Base-by-base conservation (phyloP, 208 protist species). In the Leptomonas pyrrhocoris region DNA sequence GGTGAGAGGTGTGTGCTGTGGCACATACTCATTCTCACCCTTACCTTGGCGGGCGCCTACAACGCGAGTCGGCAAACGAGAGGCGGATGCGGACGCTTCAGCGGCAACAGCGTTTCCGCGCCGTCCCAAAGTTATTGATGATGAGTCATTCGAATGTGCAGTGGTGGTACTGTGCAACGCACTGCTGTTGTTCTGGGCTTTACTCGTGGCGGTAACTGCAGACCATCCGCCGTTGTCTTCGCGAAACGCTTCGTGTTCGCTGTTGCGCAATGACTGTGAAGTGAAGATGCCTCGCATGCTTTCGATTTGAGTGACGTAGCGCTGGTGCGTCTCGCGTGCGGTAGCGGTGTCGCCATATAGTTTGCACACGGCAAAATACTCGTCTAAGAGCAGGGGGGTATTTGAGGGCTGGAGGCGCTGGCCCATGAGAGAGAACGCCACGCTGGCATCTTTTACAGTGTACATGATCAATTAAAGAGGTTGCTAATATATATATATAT, bases 361-460 rank as follows among this genome's bases (percentile, higher is more conserved):
- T 15, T 63, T 56, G 56, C 74, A 84, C 2, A 80, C 62, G 28
- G 27, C 19, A 40, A 84, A 83, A 68, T 83, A 84, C 58, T 84
- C 79, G 18, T 58, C 36, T n/a, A 88, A 63, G 4, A 88, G 71
- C 3, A 49, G 36, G 0, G 73, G 34, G 18, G 72, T 74, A 36
- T 84, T 81, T 0, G 75, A 77, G 2, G 73, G 75, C 54, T 80
- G 73, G 21, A 80, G 57, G 16, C 74, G 72, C 53, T 76, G 69
- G 6, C 66, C 43, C 56, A 79, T 62, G 21, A 78, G 46, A n/a
- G 72, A 60, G 58, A 71, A 68, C 30, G 83, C 73, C 68, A 79
- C 51, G 23, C 53, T 81, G 9, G 72, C 71, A 28, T 81, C 81
- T 54, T 79, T 83, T n/a, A 77, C 73, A 28, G 77, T 81, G 68